These are phyloP conservation scores for Raphanus sativus DNA, from an alignment of 345 rosid species.

Conservation along the genomic window DNA sequence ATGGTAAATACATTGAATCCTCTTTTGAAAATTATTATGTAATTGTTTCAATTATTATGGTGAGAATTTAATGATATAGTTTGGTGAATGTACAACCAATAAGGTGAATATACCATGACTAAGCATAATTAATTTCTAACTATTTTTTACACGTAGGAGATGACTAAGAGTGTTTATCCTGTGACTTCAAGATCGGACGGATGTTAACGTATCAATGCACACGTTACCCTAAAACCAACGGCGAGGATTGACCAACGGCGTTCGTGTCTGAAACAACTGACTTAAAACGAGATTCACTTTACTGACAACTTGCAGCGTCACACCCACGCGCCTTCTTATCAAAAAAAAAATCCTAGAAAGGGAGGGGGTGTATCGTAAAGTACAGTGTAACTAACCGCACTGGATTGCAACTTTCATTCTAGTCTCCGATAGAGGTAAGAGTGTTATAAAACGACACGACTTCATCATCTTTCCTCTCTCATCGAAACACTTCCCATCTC, in stretches of 20 bases:
- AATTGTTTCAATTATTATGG: too few species aligned
- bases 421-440: background rate
- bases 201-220: background rate
- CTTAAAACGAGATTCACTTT: background rate
- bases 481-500: background rate
- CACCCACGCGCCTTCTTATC: conserved; percentile 8
- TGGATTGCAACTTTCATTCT: conserved; percentile 12
- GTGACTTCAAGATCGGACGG: conserved; percentile 21
- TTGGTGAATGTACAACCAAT: background rate
- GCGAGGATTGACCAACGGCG: background rate
- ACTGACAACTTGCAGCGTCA: conserved; percentile 17
- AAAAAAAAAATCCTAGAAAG: background rate
- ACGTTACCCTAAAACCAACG: conserved; percentile 34
- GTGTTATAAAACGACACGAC: conserved; percentile 40
- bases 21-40: too few species aligned
- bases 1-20: too few species aligned
- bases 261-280: conserved; percentile 21
- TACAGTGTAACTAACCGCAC: conserved; percentile 10
- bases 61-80: background rate
- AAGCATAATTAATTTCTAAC: too few species aligned
- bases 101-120: conserved; percentile 20
- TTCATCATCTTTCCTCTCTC: conserved; percentile 20
- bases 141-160: too few species aligned
- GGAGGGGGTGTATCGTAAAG: conserved; percentile 27
- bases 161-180: too few species aligned